Conservation (phyloP, 1,284 basidiomycete genomes). For the Sporisorium graminicola region DNA sequence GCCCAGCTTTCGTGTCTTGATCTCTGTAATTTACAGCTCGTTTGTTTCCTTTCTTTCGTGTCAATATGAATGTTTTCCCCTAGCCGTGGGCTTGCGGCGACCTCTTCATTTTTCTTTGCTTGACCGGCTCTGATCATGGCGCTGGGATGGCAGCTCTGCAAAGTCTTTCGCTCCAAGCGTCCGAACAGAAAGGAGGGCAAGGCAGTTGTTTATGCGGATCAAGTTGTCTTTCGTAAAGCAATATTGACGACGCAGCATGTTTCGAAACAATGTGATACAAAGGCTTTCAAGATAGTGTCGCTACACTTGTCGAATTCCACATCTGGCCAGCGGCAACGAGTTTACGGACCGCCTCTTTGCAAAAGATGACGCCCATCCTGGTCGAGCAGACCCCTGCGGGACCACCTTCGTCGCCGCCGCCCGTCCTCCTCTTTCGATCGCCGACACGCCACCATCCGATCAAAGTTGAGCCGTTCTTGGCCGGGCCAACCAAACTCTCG, state of each 20-base stretch:
- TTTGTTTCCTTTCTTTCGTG: slow-evolving; percentile 12
- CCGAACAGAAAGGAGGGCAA: neutral
- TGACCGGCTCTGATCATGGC: neutral
- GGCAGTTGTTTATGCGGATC: neutral
- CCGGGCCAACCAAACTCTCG: slow-evolving; percentile 27
- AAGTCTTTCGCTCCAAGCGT: neutral
- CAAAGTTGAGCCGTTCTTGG: slow-evolving; percentile 38
- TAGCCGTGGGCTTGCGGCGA: slow-evolving; percentile 45
- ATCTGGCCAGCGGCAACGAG: slow-evolving; percentile 51
- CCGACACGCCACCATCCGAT: slow-evolving; percentile 62
- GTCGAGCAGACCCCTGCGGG: slow-evolving; percentile 54
- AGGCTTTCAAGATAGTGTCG: neutral
- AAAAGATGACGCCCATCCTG: slow-evolving; percentile 52
- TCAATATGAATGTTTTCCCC: slow-evolving; percentile 39
- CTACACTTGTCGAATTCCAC: slow-evolving; percentile 27
- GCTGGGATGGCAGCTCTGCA: neutral
- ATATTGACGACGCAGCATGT: neutral
- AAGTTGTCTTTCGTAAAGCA: neutral
- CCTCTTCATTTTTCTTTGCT: neutral
- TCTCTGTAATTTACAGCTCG: slow-evolving; percentile 37
- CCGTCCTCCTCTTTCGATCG: slow-evolving; percentile 26
- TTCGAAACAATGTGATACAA: neutral
- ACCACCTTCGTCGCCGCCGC: slow-evolving; percentile 53
- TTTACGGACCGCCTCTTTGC: slow-evolving; percentile 56
- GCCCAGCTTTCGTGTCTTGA: slow-evolving; percentile 16